Evolutionary conservation across 2,329 filamentous ascomycete genomes (phyloP), one percentile per base, ranked within the genome.

Genomic region (Cephalotrichum gorgonifer): DNA sequence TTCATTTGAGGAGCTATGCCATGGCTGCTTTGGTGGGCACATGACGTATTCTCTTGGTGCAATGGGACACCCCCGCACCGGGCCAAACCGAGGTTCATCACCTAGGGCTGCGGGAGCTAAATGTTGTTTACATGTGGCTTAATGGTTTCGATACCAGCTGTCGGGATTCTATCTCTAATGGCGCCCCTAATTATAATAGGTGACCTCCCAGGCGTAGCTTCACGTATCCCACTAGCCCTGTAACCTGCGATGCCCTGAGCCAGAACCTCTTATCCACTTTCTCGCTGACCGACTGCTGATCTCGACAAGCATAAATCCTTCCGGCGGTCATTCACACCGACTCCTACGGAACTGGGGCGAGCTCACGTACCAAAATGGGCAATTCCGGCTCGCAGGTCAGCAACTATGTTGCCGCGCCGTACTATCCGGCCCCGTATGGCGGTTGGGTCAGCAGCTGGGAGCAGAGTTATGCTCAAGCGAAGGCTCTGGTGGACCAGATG

Each of bases 341-440:
- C 30, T 4, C 6, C 4, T 33, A 15, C 30, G 4, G 30, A 33
- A 33, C 12, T 4, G 30, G 30, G 30, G 12, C 12, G 4, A 33
- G 30, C 6, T 11, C 30, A 15, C 12, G 12, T 4, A 14, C 30
- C 4, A 25, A n/a, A 35, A 47, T 47, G 45, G 45, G 45, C 9
- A 47, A 47, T n/a, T 41, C 45, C 2, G 23, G 23, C 23, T 47
- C 45, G 11, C 45, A 47, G 17, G 20, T 39, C 23, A 20, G 33
- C 33, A 47, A n/a, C 33, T 72, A 68, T 56, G 68, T 69, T 41
- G 69, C 74, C 1, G 61, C 75, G 1, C 76, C 80, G n/a, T 88
- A 85, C 61, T 89, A 88, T 60, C 85, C 85, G 20, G 71, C 84
- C 8, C 85, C 85, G 0, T 76, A 80, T 47, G 85, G 85, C 45